phyloP scores from a whole-genome alignment of 2,329 filamentous ascomycete genomes.

The Dryadomyces quercus-mongolicae region DNA sequence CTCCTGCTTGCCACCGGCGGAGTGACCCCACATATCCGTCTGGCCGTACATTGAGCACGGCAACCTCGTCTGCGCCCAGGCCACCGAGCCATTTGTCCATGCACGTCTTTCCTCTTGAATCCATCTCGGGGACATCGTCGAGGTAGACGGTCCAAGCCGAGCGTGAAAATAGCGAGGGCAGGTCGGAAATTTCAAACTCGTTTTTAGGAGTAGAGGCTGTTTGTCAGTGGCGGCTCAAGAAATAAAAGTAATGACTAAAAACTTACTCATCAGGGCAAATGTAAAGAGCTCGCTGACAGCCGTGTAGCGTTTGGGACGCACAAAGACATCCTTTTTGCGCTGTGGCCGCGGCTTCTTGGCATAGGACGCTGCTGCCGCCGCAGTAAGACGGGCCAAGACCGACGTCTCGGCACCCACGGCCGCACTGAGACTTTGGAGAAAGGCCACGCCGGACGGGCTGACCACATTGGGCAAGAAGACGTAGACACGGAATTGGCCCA shows the following conservation, averaged over 20 bases:
- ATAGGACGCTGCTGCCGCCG: slow-evolving; percentile 49
- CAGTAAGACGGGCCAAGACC: slow-evolving; percentile 45
- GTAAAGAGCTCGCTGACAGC: slow-evolving; percentile 57
- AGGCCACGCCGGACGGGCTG: slow-evolving; percentile 29
- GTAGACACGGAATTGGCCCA: slow-evolving; percentile 69
- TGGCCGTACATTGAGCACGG: slow-evolving; percentile 55
- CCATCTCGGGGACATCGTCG: slow-evolving; percentile 47
- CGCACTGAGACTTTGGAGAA: slow-evolving; percentile 47
- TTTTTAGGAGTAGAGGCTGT: slow-evolving; percentile 45
- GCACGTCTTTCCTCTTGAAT: slow-evolving; percentile 38
- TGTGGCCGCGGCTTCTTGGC: slow-evolving; percentile 40
- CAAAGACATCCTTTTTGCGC: slow-evolving; percentile 50
- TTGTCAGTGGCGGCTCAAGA: slow-evolving; percentile 15
- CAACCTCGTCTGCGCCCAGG: slow-evolving; percentile 42
- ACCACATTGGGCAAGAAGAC: slow-evolving; percentile 53
- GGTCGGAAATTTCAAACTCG: slow-evolving; percentile 50
- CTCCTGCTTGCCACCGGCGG: slow-evolving; percentile 34
- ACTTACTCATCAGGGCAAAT: slow-evolving; percentile 52
- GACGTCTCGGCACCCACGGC: slow-evolving; percentile 36
- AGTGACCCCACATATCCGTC: slow-evolving; percentile 62
- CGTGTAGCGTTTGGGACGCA: slow-evolving; percentile 58
- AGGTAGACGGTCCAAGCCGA: slow-evolving; percentile 63
- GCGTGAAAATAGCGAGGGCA: slow-evolving; percentile 48
- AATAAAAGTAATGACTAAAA: not conserved
- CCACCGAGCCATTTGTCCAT: slow-evolving; percentile 58